Evolutionary conservation across 176 grass and related monocot genomes (phyloP).

Genomic region (Triticum turgidum): DNA sequence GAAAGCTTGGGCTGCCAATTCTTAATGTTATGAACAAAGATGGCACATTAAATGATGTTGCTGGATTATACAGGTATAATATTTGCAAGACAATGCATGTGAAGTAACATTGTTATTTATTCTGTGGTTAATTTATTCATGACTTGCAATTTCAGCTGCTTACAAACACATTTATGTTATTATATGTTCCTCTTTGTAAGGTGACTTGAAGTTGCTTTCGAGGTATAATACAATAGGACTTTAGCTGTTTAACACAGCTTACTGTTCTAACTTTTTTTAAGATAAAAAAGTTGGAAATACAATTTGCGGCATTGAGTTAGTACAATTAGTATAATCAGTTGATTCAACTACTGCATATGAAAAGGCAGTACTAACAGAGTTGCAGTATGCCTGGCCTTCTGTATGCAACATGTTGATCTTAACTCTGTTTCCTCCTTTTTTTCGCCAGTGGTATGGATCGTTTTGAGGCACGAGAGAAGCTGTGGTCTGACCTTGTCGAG

Average conservation of each 20-base stretch:
- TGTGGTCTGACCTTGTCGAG: constrained; percentile 96
- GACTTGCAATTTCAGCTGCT: constrained; percentile 17
- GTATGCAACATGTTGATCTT: constrained; percentile 15
- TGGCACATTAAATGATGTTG: constrained; percentile 91
- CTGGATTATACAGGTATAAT: constrained; percentile 81
- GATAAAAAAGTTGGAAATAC: not conserved
- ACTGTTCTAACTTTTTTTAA: constrained; percentile 24
- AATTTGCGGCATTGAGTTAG: constrained; percentile 4
- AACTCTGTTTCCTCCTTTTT: constrained; percentile 29
- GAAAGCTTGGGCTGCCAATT: constrained; percentile 96
- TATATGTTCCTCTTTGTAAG: constrained; percentile 6
- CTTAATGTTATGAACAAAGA: constrained; percentile 99
- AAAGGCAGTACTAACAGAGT: constrained; percentile 19
- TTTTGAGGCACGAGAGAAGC: constrained; percentile 87
- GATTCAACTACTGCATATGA: not conserved
- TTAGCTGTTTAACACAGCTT: not conserved
- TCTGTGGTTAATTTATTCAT: constrained; percentile 13
- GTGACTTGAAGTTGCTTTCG: not conserved
- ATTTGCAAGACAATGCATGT: constrained; percentile 8
- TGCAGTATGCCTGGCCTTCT: not conserved
- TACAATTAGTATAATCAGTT: constrained; percentile 6
- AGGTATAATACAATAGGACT: not conserved
- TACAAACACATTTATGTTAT: constrained; percentile 16
- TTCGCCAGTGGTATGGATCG: constrained; percentile 80
- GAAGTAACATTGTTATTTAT: not conserved